These are phyloP conservation scores for Trypanosoma platydactyli DNA, from an alignment of 208 protist species.

Conservation along the genomic window DNA sequence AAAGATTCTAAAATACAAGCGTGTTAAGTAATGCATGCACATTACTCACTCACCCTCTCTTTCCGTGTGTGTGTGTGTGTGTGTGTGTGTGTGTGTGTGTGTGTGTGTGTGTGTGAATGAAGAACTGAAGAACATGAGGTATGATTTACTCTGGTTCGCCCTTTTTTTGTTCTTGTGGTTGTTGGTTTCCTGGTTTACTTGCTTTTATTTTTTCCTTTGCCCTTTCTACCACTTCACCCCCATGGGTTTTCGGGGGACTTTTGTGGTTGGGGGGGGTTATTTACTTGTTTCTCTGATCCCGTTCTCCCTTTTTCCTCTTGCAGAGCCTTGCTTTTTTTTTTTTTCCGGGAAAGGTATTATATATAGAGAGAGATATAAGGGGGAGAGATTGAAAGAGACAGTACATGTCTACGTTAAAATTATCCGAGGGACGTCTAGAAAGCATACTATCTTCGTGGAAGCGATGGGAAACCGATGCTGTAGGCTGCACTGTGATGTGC, in stretches of 20 bases:
- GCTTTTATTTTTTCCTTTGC: background rate
- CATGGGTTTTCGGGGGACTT: too few relatives aligned
- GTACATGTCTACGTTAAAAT: conserved; percentile 31
- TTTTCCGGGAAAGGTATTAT: conserved; percentile 3
- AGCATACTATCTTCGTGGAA: conserved; percentile 49
- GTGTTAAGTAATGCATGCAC: conserved; percentile 78
- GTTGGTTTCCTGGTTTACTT: background rate
- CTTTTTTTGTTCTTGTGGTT: background rate
- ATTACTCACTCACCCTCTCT: too few relatives aligned
- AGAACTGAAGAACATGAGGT: background rate
- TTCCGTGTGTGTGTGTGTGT: too few relatives aligned
- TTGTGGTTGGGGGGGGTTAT: too few relatives aligned
- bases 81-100: too few relatives aligned
- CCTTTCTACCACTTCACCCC: too few relatives aligned
- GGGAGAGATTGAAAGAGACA: too few relatives aligned
- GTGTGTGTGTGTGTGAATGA: too few relatives aligned
- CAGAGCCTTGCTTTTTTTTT: conserved; percentile 1
- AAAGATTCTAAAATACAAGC: conserved; percentile 87
- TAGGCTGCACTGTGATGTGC: conserved; percentile 43
- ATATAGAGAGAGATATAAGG: too few relatives aligned
- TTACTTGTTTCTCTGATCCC: too few relatives aligned
- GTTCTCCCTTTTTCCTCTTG: too few relatives aligned
- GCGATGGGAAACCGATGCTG: conserved; percentile 21
- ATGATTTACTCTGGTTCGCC: conserved; percentile 1
- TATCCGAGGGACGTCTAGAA: conserved; percentile 48